Percentiles rank a stretch among this genome's conserved stretches.
Evolutionary conservation across 371 early-diverging fungal species (phyloP).

Genomic region (Ordospora pajunii): DNA sequence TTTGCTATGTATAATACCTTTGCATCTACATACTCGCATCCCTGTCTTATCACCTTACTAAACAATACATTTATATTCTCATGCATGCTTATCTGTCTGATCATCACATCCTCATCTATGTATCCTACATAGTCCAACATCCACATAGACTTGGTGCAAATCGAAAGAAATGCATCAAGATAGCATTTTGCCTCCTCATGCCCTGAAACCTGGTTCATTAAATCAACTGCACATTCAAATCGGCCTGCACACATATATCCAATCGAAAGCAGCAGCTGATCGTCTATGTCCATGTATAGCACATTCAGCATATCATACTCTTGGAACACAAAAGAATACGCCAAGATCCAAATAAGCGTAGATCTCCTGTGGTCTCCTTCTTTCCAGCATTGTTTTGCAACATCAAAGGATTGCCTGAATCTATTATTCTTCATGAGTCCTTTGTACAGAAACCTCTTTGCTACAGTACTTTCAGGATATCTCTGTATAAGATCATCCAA

Average conservation of each 20-base stretch:
- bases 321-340: neutral
- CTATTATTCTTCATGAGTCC: neutral
- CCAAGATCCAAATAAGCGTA: neutral
- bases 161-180: neutral
- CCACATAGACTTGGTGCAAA: neutral
- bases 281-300: neutral
- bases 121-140: neutral
- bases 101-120: neutral
- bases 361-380: neutral
- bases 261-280: neutral
- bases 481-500: neutral
- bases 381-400: slow-evolving; percentile 3
- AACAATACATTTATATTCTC: neutral
- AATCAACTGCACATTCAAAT: neutral
- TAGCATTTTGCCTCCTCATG: neutral
- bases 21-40: neutral
- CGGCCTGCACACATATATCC: neutral
- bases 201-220: neutral
- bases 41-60: neutral
- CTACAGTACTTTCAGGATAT: neutral
- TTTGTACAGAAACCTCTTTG: neutral
- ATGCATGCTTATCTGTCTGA: neutral
- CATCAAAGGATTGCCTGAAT: neutral
- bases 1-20: neutral
- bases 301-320: neutral